Evolutionary conservation across 306 rosid genomes (phyloP).

Genomic region (Mimosa pudica): DNA sequence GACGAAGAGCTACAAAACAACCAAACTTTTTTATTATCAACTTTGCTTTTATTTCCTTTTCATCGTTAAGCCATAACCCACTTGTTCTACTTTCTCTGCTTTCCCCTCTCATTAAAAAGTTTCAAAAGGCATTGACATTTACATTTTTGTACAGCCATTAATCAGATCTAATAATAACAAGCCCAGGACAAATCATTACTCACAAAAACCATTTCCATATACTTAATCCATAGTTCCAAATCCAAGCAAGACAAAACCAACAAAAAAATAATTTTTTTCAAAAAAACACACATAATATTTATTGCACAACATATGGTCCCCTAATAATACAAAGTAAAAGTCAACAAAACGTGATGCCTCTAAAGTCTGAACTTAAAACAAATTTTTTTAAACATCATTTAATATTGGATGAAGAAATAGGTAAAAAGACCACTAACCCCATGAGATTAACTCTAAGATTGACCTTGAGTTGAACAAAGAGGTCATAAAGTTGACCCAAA

Average conservation of each 20-base stretch:
- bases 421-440: slow-evolving; percentile 71
- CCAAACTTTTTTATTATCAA: slow-evolving; percentile 40
- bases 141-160: slow-evolving; percentile 17
- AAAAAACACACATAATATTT: background rate
- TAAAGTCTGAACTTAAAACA: slow-evolving; percentile 7
- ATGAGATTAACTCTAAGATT: slow-evolving; percentile 97
- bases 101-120: slow-evolving; percentile 33
- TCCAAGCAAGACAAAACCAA: slow-evolving; percentile 38
- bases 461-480: slow-evolving; percentile 95
- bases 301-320: background rate
- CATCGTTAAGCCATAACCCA: slow-evolving; percentile 20
- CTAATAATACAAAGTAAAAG: slow-evolving; percentile 2
- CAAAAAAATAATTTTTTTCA: background rate
- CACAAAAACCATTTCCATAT: background rate
- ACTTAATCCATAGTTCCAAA: slow-evolving; percentile 36
- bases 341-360: background rate
- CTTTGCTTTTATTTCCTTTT: slow-evolving; percentile 29
- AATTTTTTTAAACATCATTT: background rate
- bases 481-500: slow-evolving; percentile 94
- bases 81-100: slow-evolving; percentile 31
- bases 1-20: slow-evolving; percentile 45
- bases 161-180: slow-evolving; percentile 50
- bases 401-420: slow-evolving; percentile 6
- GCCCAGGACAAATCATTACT: slow-evolving; percentile 3
- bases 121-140: slow-evolving; percentile 37